Evolutionary conservation across 2,329 filamentous ascomycete species (phyloP).

Genomic region (Aspergillus sergii): DNA sequence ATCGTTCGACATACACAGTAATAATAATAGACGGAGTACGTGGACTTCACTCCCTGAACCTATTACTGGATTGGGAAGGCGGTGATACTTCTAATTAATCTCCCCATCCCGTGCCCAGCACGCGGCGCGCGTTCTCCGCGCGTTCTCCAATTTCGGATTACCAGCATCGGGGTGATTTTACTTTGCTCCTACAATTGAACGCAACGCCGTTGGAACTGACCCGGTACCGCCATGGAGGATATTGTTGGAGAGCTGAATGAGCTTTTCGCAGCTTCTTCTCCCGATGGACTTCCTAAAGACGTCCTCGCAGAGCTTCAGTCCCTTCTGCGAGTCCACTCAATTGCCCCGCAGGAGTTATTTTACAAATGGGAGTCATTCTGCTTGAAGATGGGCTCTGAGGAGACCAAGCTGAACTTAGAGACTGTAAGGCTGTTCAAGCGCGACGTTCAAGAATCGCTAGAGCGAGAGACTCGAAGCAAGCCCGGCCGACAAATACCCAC

Average conservation of each 20-base stretch:
- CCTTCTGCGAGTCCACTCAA: constrained; percentile 79
- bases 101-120: constrained; percentile 5
- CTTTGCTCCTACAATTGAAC: background rate
- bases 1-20: constrained; percentile 7
- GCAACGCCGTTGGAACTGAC: background rate
- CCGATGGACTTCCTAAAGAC: constrained; percentile 69
- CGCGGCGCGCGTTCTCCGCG: constrained; percentile 8
- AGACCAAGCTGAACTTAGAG: constrained; percentile 70
- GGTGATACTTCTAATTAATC: constrained; percentile 3
- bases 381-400: constrained; percentile 86
- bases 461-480: constrained; percentile 72
- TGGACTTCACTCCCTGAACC: background rate
- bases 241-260: constrained; percentile 57
- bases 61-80: constrained; percentile 8
- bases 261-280: constrained; percentile 60
- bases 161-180: background rate
- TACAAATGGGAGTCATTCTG: constrained; percentile 99
- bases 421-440: constrained; percentile 80
- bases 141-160: background rate
- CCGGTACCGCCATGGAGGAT: constrained; percentile 48
- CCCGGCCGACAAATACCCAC: constrained; percentile 57
- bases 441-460: constrained; percentile 79
- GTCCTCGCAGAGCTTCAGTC: constrained; percentile 80
- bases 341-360: constrained; percentile 83
- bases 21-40: constrained; percentile 3